Evolutionary conservation across 257 asterid genomes (phyloP).

Genomic region (Cynanchum wilfordii): DNA sequence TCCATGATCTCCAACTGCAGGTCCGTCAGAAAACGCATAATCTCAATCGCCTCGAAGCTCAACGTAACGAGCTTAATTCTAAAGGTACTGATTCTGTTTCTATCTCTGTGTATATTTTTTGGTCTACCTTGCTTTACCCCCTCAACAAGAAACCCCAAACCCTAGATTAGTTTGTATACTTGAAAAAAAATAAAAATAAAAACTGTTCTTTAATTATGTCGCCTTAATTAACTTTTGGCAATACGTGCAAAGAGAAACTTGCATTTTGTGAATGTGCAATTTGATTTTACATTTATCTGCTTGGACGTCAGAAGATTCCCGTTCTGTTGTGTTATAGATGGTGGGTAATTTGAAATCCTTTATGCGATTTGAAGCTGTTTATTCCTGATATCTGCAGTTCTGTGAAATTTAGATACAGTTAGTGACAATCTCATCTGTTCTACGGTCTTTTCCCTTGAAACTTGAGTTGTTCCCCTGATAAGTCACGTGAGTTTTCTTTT

Average conservation of each 20-base stretch:
- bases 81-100: constrained; percentile 22
- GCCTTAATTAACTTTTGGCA: neutral
- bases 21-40: constrained; percentile 40
- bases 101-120: neutral
- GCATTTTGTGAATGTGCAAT: neutral
- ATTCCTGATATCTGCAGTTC: neutral
- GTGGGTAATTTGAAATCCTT: neutral
- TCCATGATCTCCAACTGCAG: constrained; percentile 44
- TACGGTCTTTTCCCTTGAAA: neutral
- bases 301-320: neutral
- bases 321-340: neutral
- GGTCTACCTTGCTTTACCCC: neutral
- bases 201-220: neutral
- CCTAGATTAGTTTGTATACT: neutral
- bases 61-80: constrained; percentile 42
- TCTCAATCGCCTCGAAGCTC: constrained; percentile 51
- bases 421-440: neutral
- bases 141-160: constrained; percentile 4
- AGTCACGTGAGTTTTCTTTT: neutral
- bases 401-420: neutral
- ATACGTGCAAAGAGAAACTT: neutral
- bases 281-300: neutral
- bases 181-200: no score
- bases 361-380: neutral
- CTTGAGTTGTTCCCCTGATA: neutral